Evolutionary conservation across 768 basidiomycete genomes (phyloP).

Genomic region (Podaxis sp.): DNA sequence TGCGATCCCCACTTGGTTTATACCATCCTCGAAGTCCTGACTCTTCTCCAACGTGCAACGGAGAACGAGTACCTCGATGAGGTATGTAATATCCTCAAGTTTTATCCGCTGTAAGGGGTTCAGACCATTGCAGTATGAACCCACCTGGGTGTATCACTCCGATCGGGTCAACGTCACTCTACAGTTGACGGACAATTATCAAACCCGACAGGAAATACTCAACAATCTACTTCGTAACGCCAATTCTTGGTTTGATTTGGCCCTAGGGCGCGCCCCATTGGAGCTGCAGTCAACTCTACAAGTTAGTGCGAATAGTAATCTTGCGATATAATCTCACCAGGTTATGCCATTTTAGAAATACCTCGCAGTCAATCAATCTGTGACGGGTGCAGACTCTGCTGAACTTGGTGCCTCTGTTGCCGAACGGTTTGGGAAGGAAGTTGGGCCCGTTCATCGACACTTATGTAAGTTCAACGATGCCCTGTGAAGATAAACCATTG

Average conservation of each 20-base stretch:
- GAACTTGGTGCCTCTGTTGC: constrained; percentile 93
- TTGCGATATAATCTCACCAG: constrained; percentile 3
- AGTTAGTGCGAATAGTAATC: constrained; percentile 38
- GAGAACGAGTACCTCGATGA: constrained; percentile 92
- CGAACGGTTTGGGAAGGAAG: constrained; percentile 78
- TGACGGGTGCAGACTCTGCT: constrained; percentile 67
- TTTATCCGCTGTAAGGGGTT: not conserved
- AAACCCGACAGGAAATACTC: constrained; percentile 81
- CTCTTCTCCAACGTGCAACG: constrained; percentile 81
- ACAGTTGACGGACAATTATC: constrained; percentile 83
- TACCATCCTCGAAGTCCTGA: constrained; percentile 88
- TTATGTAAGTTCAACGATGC: constrained; percentile 48
- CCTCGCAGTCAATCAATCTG: constrained; percentile 69
- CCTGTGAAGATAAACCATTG: constrained; percentile 3
- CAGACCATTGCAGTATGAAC: constrained; percentile 69
- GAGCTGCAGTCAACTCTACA: constrained; percentile 92
- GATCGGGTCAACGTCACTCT: constrained; percentile 72
- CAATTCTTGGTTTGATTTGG: constrained; percentile 82
- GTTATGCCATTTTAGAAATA: constrained; percentile 65
- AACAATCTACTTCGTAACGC: constrained; percentile 71
- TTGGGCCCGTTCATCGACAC: constrained; percentile 75
- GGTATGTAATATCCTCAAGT: constrained; percentile 40
- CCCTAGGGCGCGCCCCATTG: constrained; percentile 84
- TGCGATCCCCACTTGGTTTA: constrained; percentile 88
- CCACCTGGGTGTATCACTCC: constrained; percentile 79